Percentiles rank a stretch among this genome's conserved stretches.
Evolutionary conservation across 805 yeast genomes (phyloP).

Genomic region (Candida caryicola): DNA sequence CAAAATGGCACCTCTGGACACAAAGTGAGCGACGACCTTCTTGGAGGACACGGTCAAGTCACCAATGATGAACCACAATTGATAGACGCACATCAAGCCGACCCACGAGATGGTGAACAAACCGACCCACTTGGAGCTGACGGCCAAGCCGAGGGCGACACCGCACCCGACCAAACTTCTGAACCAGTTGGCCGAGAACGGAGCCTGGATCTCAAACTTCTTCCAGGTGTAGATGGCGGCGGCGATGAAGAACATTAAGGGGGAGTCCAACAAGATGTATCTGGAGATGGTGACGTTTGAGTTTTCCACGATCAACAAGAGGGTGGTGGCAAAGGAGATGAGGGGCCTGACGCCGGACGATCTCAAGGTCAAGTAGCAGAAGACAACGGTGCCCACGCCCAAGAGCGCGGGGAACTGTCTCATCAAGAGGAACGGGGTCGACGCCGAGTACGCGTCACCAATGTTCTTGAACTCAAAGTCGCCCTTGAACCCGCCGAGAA

Average conservation of each 20-base stretch:
- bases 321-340: conserved; percentile 56
- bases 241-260: conserved; percentile 74
- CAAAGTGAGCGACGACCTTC: conserved; percentile 45
- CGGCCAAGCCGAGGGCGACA: conserved; percentile 67
- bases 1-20: conserved; percentile 50
- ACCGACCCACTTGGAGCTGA: conserved; percentile 83
- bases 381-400: conserved; percentile 65
- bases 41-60: conserved; percentile 54
- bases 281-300: conserved; percentile 69
- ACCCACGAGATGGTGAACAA: conserved; percentile 78
- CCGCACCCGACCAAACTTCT: conserved; percentile 63
- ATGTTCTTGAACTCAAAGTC: conserved; percentile 64
- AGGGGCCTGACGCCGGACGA: conserved; percentile 67
- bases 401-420: conserved; percentile 65
- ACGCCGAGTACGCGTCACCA: conserved; percentile 58
- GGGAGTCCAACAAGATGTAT: conserved; percentile 73
- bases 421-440: conserved; percentile 66
- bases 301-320: conserved; percentile 62
- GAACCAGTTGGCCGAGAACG: conserved; percentile 58
- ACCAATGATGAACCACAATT: conserved; percentile 71
- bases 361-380: conserved; percentile 67
- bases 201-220: conserved; percentile 61
- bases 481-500: conserved; percentile 69
- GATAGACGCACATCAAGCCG: conserved; percentile 58
- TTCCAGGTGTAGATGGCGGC: conserved; percentile 63